Evolutionary conservation across 2,329 filamentous ascomycete genomes (phyloP), one percentile per base, ranked within the genome.

Genomic region (Arthrocladium fulminans): DNA sequence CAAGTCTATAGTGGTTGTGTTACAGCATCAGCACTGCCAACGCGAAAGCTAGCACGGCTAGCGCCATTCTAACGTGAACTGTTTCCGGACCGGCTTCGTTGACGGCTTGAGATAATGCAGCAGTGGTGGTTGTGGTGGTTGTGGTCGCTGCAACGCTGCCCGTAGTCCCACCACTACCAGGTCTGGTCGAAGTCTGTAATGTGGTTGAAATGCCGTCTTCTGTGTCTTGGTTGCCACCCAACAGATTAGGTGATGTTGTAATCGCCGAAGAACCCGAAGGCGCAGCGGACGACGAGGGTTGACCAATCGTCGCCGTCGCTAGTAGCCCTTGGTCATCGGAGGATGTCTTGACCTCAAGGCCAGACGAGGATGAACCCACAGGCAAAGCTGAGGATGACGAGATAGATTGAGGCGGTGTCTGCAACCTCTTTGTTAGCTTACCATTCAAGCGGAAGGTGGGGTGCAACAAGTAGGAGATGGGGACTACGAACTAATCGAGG

Each of bases 361-460:
- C 71, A 67, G 52, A 74, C 48, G 45, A 66, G 65, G 65, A 76
- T 61, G 60, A 70, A 48, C 60, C 73, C 64, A 25, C 71, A 71
- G 50, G 61, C 53, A 57, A 66, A 53, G 61, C 73, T 60, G 50
- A 65, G 65, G 63, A 70, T 57, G 67, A 73, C 59, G 65, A 79
- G 60, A 65, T 74, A 75, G 63, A 80, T 56, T 60, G 76, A 75
- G 63, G 75, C 61, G 67, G 72, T 63, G 64, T 67, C 73, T 78
- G 61, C 50, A 56, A 51, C 44, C 32, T 32, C 13, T 57, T 60
- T 45, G 62, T 58, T 63, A 46, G 15, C 20, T 19, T 20, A 24
- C 10, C n/a, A 7, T 38, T 12, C 8, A 42, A 6, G 19, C 17
- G 6, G 9, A 27, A 5, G 23, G 20, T 10, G 13, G 22, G n/a